These are phyloP conservation scores for Carpinus fangiana DNA, from an alignment of 306 rosid genomes.

Conservation along the genomic window DNA sequence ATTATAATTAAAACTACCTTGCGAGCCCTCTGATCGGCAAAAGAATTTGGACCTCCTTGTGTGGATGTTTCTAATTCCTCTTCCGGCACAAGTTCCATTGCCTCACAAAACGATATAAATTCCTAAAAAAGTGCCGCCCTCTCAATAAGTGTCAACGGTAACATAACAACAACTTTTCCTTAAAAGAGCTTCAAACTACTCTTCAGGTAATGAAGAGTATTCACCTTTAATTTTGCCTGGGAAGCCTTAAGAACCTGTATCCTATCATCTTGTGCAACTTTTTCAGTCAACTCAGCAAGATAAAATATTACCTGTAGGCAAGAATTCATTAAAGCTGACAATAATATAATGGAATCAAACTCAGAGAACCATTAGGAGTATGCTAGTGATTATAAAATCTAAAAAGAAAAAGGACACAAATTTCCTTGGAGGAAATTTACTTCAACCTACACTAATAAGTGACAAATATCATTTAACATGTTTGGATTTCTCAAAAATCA, in stretches of 20 bases:
- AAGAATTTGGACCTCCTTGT: slow-evolving; percentile 53
- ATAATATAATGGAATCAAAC: not conserved
- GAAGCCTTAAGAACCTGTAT: slow-evolving; percentile 67
- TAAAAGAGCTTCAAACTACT: not conserved
- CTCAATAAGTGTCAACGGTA: slow-evolving; percentile 18
- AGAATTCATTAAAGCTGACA: slow-evolving; percentile 13
- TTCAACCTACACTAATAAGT: too few relatives aligned
- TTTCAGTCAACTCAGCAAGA: slow-evolving; percentile 87
- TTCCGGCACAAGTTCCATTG: slow-evolving; percentile 82
- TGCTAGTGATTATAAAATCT: not conserved
- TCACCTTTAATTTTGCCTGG: slow-evolving; percentile 82
- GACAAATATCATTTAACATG: too few relatives aligned
- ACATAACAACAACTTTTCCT: slow-evolving; percentile 4
- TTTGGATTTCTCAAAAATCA: too few relatives aligned
- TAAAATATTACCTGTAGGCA: slow-evolving; percentile 76
- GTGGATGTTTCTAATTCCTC: slow-evolving; percentile 66
- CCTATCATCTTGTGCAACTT: slow-evolving; percentile 72
- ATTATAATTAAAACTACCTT: slow-evolving; percentile 49
- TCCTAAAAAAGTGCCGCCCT: slow-evolving; percentile 44
- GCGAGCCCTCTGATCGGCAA: slow-evolving; percentile 79
- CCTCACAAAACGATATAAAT: slow-evolving; percentile 82
- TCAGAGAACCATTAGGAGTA: not conserved
- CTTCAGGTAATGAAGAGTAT: not conserved
- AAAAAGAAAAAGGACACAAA: not conserved
- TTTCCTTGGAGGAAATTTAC: too few relatives aligned